Conservation (phyloP, 2,329 filamentous ascomycete species). For the Aspergillus udagawae region DNA sequence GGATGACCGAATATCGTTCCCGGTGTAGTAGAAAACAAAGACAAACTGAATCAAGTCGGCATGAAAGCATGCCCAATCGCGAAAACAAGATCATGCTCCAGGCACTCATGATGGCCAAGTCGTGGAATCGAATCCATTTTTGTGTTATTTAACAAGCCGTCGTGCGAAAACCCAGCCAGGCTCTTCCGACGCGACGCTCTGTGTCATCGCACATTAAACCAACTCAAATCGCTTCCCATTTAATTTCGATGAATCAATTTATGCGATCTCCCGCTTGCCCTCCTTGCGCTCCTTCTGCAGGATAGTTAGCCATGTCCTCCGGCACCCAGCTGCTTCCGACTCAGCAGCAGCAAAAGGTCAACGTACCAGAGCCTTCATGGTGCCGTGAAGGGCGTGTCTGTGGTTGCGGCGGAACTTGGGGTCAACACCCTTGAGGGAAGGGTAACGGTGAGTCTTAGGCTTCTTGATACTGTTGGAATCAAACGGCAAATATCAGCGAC, state of each 20-base stretch:
- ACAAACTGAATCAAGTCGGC: background rate
- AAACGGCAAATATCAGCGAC: slow-evolving; percentile 21
- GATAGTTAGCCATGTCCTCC: slow-evolving; percentile 30
- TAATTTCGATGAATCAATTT: slow-evolving; percentile 40
- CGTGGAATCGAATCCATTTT: slow-evolving; percentile 19
- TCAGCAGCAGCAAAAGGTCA: slow-evolving; percentile 1
- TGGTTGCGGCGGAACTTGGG: slow-evolving; percentile 99
- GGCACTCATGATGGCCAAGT: slow-evolving; percentile 7
- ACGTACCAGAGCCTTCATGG: slow-evolving; percentile 93
- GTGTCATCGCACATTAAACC: slow-evolving; percentile 34
- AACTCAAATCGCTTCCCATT: slow-evolving; percentile 29
- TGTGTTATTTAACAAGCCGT: slow-evolving; percentile 22
- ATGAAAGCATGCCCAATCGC: background rate
- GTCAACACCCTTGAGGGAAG: slow-evolving; percentile 96
- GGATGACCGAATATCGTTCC: slow-evolving; percentile 7
- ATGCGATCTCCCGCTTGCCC: slow-evolving; percentile 87
- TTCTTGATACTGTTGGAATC: slow-evolving; percentile 83
- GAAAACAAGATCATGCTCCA: slow-evolving; percentile 1
- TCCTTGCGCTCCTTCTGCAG: slow-evolving; percentile 93
- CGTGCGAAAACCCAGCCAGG: slow-evolving; percentile 12
- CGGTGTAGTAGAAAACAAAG: background rate
- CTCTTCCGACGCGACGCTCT: slow-evolving; percentile 15
- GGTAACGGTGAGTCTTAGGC: slow-evolving; percentile 98
- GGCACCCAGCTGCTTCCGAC: background rate
- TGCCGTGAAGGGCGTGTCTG: slow-evolving; percentile 98